Conservation (phyloP, 2,329 filamentous ascomycete genomes). For the Claviceps arundinis region DNA sequence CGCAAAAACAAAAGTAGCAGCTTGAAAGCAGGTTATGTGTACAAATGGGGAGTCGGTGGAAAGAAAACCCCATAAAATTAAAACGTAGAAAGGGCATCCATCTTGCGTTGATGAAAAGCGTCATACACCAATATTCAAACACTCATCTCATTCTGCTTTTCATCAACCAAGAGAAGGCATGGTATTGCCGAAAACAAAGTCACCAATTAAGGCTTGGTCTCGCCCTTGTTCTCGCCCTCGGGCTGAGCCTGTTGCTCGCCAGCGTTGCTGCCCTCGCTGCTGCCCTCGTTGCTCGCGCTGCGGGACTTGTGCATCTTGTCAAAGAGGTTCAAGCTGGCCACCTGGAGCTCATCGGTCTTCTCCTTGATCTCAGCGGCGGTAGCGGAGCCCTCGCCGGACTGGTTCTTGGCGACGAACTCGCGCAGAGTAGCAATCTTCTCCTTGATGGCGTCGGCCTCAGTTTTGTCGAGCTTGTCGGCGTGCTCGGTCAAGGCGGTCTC, state of each 20-base stretch:
- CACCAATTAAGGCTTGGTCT: slow-evolving; percentile 50
- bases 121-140: slow-evolving; percentile 19
- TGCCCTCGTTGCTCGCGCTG: slow-evolving; percentile 31
- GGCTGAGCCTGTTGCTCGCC: slow-evolving; percentile 35
- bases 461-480: slow-evolving; percentile 91
- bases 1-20: slow-evolving; percentile 20
- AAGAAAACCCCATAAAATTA: slow-evolving; percentile 20
- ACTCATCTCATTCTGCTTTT: slow-evolving; percentile 7
- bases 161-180: not conserved
- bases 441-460: slow-evolving; percentile 80
- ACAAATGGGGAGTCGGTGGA: slow-evolving; percentile 20
- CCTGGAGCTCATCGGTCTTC: slow-evolving; percentile 97
- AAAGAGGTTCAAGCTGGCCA: slow-evolving; percentile 88
- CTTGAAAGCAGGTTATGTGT: slow-evolving; percentile 33
- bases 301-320: slow-evolving; percentile 99
- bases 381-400: slow-evolving; percentile 75
- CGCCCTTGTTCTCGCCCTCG: slow-evolving; percentile 66
- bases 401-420: slow-evolving; percentile 86
- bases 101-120: no score
- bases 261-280: slow-evolving; percentile 27
- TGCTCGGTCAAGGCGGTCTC: slow-evolving; percentile 98
- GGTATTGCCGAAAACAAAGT: slow-evolving; percentile 1
- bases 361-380: slow-evolving; percentile 92
- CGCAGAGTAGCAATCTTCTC: slow-evolving; percentile 84
- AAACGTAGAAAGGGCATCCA: slow-evolving; percentile 18